Base-by-base conservation (phyloP, 495 filamentous ascomycete genomes). In the Astrothelium macrocarpum region DNA sequence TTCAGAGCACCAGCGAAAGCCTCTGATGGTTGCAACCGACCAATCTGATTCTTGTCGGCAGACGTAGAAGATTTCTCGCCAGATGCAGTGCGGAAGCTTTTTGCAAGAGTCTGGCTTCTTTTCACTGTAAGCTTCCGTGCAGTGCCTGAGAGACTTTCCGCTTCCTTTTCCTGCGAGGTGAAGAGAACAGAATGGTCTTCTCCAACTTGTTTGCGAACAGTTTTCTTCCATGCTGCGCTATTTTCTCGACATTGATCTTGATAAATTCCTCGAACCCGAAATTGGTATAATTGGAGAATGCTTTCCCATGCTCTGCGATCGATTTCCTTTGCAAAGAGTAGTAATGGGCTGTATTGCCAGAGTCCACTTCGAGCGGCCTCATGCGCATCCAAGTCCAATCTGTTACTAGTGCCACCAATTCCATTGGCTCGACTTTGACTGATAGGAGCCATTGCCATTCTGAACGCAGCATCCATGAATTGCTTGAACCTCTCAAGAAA, bases 41-140 rank as follows among this genome's bases (percentile, higher is more conserved):
- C 86, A 65, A 84, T 81, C 61, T 85, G 80, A 1, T 77, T 68
- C 74, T 87, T 90, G 39, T 91, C 88, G 73, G 74, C 73, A 65
- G 80, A 65, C 75, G 80, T 76, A 73, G 82, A 76, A 59, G 79
- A 76, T n/a, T 82, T 82, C 46, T 91, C 89, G 20, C 85, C 84
- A 23, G 82, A 77, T 20, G 85, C 84, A 56, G 80, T 80, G 5
- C 90, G 85, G 2, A 96, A 82, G 58, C 83, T 90, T 71, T 91
- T 91, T 39, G 91, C 89, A 56, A 90, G 71, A 2, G 84, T 89
- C 71, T 89, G 86, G 58, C 84, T 87, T 70, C 94, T 81, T 78
- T 95, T 95, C 46, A 97, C 93, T 0, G 93, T 97, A 29, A 96
- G 75, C 71, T 96, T 96, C 46, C 91, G 82, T 11, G 91, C 92